Percentiles rank a stretch among this genome's conserved stretches.
phyloP scores from a whole-genome alignment of 2,329 filamentous ascomycete species.

The Fusarium pseudonygamai region DNA sequence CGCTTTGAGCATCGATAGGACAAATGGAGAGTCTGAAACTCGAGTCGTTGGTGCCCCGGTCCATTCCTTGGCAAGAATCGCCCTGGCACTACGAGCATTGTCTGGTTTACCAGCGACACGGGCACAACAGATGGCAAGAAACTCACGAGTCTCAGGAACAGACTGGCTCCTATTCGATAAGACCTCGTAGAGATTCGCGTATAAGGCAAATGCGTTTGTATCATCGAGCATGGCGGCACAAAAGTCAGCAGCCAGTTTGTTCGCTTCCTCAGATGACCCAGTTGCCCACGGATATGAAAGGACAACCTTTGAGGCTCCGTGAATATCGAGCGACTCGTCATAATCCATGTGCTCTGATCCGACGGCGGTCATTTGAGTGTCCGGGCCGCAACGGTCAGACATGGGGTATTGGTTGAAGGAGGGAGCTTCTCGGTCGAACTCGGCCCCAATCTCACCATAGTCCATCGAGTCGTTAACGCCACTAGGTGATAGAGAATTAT shows the following conservation, averaged over 20 bases:
- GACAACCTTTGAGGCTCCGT: not conserved
- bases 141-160: not conserved
- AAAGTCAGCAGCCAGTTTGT: slow-evolving; percentile 42
- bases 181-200: slow-evolving; percentile 19
- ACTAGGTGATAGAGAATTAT: not conserved
- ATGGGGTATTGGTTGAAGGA: not conserved
- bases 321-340: not conserved
- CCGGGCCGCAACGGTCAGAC: not conserved
- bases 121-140: slow-evolving; percentile 31
- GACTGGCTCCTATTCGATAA: not conserved
- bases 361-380: not conserved
- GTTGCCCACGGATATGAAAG: slow-evolving; percentile 29
- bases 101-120: slow-evolving; percentile 33
- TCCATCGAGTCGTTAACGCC: slow-evolving; percentile 6
- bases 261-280: slow-evolving; percentile 21
- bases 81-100: slow-evolving; percentile 22
- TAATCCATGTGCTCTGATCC: slow-evolving; percentile 12
- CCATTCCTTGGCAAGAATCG: slow-evolving; percentile 19
- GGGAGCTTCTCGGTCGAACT: not conserved
- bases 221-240: slow-evolving; percentile 40
- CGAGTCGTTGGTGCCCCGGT: not conserved
- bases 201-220: slow-evolving; percentile 37
- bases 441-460: not conserved
- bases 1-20: slow-evolving; percentile 32
- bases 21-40: slow-evolving; percentile 10